A percentile compares a stretch with the other conserved stretches of the same genome.
Conservation (phyloP, 345 rosid genomes). For the Psidium friedrichsthalianum region DNA sequence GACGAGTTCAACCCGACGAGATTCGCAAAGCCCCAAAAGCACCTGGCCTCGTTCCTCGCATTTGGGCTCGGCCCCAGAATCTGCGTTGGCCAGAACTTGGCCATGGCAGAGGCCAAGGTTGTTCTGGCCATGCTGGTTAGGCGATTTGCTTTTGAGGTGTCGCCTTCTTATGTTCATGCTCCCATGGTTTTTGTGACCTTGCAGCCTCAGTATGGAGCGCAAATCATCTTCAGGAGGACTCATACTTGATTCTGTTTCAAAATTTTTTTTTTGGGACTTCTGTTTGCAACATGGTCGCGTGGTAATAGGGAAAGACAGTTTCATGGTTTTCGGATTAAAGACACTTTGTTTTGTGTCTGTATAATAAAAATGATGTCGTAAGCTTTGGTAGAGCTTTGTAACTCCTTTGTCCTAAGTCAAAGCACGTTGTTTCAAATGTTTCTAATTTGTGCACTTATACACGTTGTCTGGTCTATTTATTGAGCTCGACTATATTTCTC, state of each 20-base stretch:
- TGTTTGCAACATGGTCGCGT: neutral
- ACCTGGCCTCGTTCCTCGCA: conserved; percentile 30
- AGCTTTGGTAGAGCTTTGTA: neutral
- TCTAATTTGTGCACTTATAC: neutral
- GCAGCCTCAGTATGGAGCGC: conserved; percentile 71
- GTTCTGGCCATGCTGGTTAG: conserved; percentile 40
- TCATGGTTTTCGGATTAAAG: neutral
- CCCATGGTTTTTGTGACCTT: conserved; percentile 35
- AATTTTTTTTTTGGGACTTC: neutral
- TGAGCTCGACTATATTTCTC: neutral
- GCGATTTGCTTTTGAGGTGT: conserved; percentile 28
- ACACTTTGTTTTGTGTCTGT: neutral
- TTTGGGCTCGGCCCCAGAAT: conserved; percentile 46
- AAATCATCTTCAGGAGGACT: conserved; percentile 34
- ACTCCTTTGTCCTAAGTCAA: neutral
- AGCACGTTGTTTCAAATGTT: neutral
- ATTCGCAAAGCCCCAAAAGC: conserved; percentile 9
- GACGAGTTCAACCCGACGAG: conserved; percentile 42
- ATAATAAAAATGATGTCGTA: neutral
- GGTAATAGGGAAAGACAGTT: neutral
- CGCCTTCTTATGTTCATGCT: conserved; percentile 65
- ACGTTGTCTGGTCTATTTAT: neutral
- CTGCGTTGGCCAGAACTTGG: conserved; percentile 53
- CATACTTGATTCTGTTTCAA: neutral
- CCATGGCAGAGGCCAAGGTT: conserved; percentile 35